phyloP scores from a whole-genome alignment of 257 asterid species.

The Craterostigma plantagineum region DNA sequence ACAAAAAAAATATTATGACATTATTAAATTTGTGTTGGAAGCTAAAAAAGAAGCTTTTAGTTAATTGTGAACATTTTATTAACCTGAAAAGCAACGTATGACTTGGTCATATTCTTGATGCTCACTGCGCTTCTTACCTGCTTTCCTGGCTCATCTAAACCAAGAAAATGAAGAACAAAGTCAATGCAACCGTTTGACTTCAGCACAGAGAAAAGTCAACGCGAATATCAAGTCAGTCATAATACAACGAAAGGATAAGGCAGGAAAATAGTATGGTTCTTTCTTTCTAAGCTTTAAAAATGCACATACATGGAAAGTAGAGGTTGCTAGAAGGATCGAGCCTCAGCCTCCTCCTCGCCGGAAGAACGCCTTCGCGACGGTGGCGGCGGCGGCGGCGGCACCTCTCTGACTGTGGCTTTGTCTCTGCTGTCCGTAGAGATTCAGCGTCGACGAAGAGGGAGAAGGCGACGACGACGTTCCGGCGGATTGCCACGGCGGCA shows the following conservation, averaged over 20 bases:
- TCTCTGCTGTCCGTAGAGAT: too few relatives aligned
- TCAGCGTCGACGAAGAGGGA: too few relatives aligned
- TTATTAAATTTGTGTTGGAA: too few relatives aligned
- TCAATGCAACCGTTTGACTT: too few relatives aligned
- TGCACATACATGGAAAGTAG: slow-evolving; percentile 67
- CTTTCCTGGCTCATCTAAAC: slow-evolving; percentile 84
- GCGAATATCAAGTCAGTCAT: too few relatives aligned
- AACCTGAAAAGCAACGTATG: slow-evolving; percentile 85
- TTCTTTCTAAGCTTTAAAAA: background rate
- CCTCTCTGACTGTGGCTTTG: too few relatives aligned
- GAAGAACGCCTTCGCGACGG: slow-evolving; percentile 66
- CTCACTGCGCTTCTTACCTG: slow-evolving; percentile 82
- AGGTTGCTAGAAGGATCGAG: slow-evolving; percentile 68
- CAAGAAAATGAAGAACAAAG: slow-evolving; percentile 10
- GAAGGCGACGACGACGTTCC: too few relatives aligned
- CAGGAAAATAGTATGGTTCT: background rate
- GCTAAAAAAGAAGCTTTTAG: background rate
- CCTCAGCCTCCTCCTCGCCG: slow-evolving; percentile 64
- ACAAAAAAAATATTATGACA: too few relatives aligned
- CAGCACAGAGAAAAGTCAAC: too few relatives aligned
- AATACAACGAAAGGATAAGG: background rate
- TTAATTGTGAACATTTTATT: background rate
- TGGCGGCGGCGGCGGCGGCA: too few relatives aligned
- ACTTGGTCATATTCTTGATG: slow-evolving; percentile 71
- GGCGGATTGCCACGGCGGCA: too few relatives aligned